phyloP scores from a whole-genome alignment of 345 rosid species.

The Melastoma malabathricum region DNA sequence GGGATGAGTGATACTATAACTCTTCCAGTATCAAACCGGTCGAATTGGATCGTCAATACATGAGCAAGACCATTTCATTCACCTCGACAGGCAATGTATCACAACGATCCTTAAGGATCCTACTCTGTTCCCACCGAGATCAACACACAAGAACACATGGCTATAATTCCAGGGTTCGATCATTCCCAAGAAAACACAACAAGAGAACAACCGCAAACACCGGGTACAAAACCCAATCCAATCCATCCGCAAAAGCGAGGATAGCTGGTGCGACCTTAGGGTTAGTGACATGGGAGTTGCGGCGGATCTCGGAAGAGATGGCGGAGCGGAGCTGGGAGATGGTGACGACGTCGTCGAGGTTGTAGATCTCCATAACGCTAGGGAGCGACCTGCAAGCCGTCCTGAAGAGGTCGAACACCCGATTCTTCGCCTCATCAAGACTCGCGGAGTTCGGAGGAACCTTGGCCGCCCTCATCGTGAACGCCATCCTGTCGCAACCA shows the following conservation, averaged over 20 bases:
- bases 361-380: constrained; percentile 68
- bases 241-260: background rate
- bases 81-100: too few species aligned
- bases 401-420: constrained; percentile 75
- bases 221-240: background rate
- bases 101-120: too few species aligned
- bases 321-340: constrained; percentile 67
- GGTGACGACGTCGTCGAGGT: constrained; percentile 66
- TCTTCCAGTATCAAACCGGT: too few species aligned
- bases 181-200: too few species aligned
- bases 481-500: constrained; percentile 26
- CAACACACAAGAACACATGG: too few species aligned
- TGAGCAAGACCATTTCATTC: too few species aligned
- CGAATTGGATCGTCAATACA: too few species aligned
- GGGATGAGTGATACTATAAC: too few species aligned
- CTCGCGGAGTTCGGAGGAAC: constrained; percentile 77
- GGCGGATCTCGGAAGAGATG: constrained; percentile 83
- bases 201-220: too few species aligned
- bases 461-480: constrained; percentile 47
- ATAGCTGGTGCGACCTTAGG: constrained; percentile 45
- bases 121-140: too few species aligned
- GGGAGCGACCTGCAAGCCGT: constrained; percentile 79
- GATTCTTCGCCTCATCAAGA: constrained; percentile 65
- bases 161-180: too few species aligned
- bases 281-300: constrained; percentile 52